phyloP scores from a whole-genome alignment of 2,329 filamentous ascomycete genomes.

The Eutypa lata region DNA sequence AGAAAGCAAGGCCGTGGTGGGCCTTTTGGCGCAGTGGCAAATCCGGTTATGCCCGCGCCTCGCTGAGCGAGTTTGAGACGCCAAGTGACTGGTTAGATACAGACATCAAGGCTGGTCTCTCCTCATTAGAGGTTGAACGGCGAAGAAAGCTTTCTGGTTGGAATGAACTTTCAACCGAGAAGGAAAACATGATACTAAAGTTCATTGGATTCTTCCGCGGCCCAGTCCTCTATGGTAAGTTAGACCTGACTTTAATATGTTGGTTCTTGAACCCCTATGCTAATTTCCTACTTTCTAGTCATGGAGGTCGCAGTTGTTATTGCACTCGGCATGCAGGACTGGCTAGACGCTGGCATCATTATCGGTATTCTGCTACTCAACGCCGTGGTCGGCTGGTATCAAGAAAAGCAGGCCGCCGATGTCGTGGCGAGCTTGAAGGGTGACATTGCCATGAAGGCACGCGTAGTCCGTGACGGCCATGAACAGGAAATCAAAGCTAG shows the following conservation, averaged over 20 bases:
- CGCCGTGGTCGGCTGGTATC: constrained; percentile 72
- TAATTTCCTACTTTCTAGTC: constrained; percentile 38
- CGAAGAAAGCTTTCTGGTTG: constrained; percentile 65
- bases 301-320: constrained; percentile 73
- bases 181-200: constrained; percentile 72
- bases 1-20: constrained; percentile 31
- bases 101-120: constrained; percentile 64
- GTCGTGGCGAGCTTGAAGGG: constrained; percentile 69
- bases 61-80: constrained; percentile 36
- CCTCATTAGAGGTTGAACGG: constrained; percentile 54
- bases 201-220: constrained; percentile 74
- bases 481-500: constrained; percentile 66
- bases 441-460: constrained; percentile 71
- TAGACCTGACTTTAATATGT: background rate
- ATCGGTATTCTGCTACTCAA: constrained; percentile 70
- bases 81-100: constrained; percentile 69
- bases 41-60: constrained; percentile 18
- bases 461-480: constrained; percentile 63
- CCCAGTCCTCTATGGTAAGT: constrained; percentile 70
- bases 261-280: background rate
- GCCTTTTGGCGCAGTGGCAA: constrained; percentile 32
- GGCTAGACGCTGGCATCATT: constrained; percentile 73
- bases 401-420: constrained; percentile 74
- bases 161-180: constrained; percentile 72
- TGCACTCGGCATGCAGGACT: constrained; percentile 69